Evolutionary conservation across 768 basidiomycete genomes (phyloP).

Genomic region (Thelephora ganbajun): DNA sequence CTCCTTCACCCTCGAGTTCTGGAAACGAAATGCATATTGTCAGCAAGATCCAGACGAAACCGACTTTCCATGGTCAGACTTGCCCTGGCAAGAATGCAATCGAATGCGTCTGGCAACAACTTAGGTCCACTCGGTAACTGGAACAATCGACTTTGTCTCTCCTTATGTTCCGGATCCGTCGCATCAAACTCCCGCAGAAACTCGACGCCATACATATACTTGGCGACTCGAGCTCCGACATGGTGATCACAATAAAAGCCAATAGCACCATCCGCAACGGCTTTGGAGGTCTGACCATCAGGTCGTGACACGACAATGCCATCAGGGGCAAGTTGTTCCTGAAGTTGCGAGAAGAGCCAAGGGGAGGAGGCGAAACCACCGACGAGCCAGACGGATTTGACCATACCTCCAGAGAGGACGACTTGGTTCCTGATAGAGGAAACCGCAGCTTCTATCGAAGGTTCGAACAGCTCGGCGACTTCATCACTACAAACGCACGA

Average conservation of each 20-base stretch:
- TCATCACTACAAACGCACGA: constrained; percentile 17
- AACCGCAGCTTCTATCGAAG: constrained; percentile 62
- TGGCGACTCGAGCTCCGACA: constrained; percentile 69
- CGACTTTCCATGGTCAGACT: constrained; percentile 12
- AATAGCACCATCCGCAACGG: constrained; percentile 73
- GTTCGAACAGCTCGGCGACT: constrained; percentile 66
- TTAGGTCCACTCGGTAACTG: constrained; percentile 68
- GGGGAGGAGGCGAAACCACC: constrained; percentile 77
- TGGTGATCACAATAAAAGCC: constrained; percentile 80
- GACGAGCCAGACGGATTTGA: constrained; percentile 72
- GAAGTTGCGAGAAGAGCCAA: constrained; percentile 65
- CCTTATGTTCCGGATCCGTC: constrained; percentile 49
- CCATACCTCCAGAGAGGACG: constrained; percentile 49
- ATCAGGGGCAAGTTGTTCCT: constrained; percentile 45
- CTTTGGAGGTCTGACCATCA: constrained; percentile 79
- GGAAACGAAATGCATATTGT: background rate
- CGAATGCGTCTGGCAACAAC: constrained; percentile 71
- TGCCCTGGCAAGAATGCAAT: constrained; percentile 63
- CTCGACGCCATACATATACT: constrained; percentile 72
- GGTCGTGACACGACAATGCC: constrained; percentile 56
- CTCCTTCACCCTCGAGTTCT: constrained; percentile 68
- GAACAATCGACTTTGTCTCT: constrained; percentile 50
- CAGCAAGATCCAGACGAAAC: constrained; percentile 3
- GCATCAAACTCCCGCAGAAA: constrained; percentile 56
- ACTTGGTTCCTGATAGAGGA: constrained; percentile 59